Conservation (phyloP, 129 eudicot genomes). For the Helichrysum umbraculigerum region DNA sequence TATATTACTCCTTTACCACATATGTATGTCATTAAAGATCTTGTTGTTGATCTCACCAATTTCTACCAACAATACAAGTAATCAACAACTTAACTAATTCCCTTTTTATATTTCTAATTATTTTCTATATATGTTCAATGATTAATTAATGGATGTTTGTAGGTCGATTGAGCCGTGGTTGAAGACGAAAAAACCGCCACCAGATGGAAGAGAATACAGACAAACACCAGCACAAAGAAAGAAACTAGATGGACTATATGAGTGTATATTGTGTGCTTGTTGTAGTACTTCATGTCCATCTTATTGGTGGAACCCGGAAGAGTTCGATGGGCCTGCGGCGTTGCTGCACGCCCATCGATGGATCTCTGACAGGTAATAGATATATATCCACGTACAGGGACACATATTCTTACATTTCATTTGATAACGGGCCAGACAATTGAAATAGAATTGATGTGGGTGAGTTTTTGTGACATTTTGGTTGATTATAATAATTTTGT, state of each 20-base stretch:
- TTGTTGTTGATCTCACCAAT: constrained; percentile 87
- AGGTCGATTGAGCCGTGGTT: constrained; percentile 88
- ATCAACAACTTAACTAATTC: background rate
- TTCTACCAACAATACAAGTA: constrained; percentile 94
- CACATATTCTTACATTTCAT: too few species aligned
- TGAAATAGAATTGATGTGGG: too few species aligned
- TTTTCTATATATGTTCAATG: too few species aligned
- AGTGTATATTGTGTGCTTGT: constrained; percentile 91
- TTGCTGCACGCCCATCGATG: constrained; percentile 75
- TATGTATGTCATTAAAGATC: constrained; percentile 84
- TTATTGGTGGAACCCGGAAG: constrained; percentile 91
- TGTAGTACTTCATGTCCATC: constrained; percentile 85
- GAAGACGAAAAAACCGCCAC: constrained; percentile 58
- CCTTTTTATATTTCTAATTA: too few species aligned
- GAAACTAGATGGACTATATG: constrained; percentile 79
- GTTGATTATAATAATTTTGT: too few species aligned
- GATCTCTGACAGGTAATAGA: constrained; percentile 85
- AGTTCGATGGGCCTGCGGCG: constrained; percentile 77
- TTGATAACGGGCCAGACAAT: too few species aligned
- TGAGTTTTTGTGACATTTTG: too few species aligned
- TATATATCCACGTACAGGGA: too few species aligned
- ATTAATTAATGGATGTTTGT: background rate
- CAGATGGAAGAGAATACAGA: constrained; percentile 61
- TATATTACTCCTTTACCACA: constrained; percentile 82
- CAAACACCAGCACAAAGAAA: constrained; percentile 57